A percentile compares a stretch with the other conserved stretches of the same genome.
phyloP scores from a whole-genome alignment of 257 asterid genomes.

The Nicotiana undulata region DNA sequence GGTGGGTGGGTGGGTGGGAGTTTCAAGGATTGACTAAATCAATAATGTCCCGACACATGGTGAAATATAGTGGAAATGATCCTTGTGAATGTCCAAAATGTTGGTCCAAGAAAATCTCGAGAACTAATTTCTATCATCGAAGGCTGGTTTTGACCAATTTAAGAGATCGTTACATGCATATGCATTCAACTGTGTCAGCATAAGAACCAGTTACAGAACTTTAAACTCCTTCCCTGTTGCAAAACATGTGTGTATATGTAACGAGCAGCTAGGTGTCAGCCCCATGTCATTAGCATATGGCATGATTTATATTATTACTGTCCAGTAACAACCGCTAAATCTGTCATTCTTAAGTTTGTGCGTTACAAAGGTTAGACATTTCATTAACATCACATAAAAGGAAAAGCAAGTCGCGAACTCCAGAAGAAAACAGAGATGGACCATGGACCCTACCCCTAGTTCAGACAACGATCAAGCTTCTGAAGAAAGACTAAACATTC shows the following conservation, averaged over 20 bases:
- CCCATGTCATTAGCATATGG: background rate
- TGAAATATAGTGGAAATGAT: background rate
- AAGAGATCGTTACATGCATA: background rate
- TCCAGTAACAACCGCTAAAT: background rate
- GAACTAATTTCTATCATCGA: background rate
- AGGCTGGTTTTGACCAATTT: too few relatives aligned
- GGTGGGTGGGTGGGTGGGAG: background rate
- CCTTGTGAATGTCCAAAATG: background rate
- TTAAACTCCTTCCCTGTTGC: background rate
- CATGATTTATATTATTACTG: background rate
- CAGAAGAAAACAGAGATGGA: background rate
- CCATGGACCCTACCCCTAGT: background rate
- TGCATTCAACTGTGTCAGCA: background rate
- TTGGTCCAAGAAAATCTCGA: background rate
- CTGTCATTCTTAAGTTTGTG: background rate
- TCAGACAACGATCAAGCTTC: background rate
- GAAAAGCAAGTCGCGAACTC: background rate
- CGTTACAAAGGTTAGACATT: background rate
- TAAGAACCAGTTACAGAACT: background rate
- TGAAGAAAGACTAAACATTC: background rate
- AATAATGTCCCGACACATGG: background rate
- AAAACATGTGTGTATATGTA: background rate
- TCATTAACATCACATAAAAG: background rate
- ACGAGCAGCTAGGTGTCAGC: background rate
- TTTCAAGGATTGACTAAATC: background rate